phyloP scores from a whole-genome alignment of 345 rosid species.

The Capsella bursapastoris region DNA sequence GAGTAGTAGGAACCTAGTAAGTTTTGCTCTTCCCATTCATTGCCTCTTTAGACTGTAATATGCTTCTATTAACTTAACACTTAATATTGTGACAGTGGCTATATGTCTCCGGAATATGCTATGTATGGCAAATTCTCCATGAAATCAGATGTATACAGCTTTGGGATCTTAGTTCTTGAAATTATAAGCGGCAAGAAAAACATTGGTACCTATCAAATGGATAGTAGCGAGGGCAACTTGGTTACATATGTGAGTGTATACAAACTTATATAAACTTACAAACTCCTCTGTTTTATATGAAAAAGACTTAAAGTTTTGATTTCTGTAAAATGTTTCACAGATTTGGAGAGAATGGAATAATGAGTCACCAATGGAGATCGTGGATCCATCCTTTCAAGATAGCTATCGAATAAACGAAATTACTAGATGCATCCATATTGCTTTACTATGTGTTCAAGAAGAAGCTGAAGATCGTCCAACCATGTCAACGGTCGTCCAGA shows the following conservation, averaged over 20 bases:
- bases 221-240: constrained; percentile 9
- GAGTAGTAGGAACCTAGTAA: constrained; percentile 59
- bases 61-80: not conserved
- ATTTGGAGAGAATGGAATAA: constrained; percentile 52
- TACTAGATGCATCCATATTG: constrained; percentile 54
- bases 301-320: not conserved
- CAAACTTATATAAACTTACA: not conserved
- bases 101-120: constrained; percentile 45
- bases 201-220: constrained; percentile 15
- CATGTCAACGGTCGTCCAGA: constrained; percentile 46
- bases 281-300: not conserved
- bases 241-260: constrained; percentile 28
- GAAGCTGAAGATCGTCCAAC: constrained; percentile 51
- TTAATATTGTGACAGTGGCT: constrained; percentile 32
- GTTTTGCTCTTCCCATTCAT: not conserved
- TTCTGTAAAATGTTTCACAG: constrained; percentile 15
- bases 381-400: constrained; percentile 30
- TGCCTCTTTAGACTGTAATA: not conserved
- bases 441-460: constrained; percentile 56
- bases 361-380: constrained; percentile 24
- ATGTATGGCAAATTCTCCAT: constrained; percentile 41
- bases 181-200: constrained; percentile 33
- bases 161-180: constrained; percentile 37
- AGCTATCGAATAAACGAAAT: constrained; percentile 46
- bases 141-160: constrained; percentile 45